phyloP scores from a whole-genome alignment of 129 eudicot genomes.

The carrot (Daucus carota) region DNA sequence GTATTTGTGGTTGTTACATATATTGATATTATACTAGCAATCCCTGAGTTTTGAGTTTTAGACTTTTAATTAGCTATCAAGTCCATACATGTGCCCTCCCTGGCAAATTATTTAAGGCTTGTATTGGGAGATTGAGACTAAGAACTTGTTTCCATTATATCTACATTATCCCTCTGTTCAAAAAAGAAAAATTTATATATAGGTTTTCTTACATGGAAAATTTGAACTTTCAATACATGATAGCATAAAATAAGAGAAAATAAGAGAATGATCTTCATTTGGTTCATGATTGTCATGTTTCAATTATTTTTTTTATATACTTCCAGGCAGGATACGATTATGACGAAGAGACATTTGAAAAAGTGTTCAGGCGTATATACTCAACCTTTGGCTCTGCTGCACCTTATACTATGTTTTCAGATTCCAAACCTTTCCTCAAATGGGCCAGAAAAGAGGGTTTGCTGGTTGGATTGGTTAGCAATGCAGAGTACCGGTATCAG shows the following conservation, averaged over 20 bases:
- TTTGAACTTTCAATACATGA: background rate
- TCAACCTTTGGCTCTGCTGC: conserved; percentile 90
- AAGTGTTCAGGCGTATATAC: conserved; percentile 80
- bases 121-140: background rate
- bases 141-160: background rate
- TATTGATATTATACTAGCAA: background rate
- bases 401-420: conserved; percentile 77
- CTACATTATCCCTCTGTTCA: background rate
- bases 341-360: conserved; percentile 95
- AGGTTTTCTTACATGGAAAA: background rate
- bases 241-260: background rate
- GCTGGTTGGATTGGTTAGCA: conserved; percentile 85
- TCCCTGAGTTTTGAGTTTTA: background rate
- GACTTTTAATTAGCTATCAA: background rate
- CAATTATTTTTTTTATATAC: background rate
- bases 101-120: background rate
- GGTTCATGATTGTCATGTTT: background rate
- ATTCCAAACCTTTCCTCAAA: conserved; percentile 77
- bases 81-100: background rate
- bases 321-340: conserved; percentile 92
- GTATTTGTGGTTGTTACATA: background rate
- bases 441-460: conserved; percentile 79
- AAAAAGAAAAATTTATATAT: background rate
- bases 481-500: conserved; percentile 86
- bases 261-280: background rate